phyloP scores from a whole-genome alignment of 192 early-diverging fungal species.

The Mortierella claussenii region DNA sequence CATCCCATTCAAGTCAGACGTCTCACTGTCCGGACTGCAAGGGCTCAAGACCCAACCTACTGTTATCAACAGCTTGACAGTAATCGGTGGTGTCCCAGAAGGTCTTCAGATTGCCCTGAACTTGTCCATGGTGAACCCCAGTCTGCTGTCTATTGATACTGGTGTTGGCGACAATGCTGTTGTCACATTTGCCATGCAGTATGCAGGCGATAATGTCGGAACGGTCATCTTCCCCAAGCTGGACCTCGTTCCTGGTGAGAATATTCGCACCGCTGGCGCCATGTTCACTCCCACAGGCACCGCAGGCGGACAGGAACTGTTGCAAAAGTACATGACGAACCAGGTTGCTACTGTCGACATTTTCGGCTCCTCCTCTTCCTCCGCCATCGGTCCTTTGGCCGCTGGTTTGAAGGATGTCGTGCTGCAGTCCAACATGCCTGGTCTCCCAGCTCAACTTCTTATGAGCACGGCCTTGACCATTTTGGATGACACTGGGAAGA shows the following conservation, averaged over 20 bases:
- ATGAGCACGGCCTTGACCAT: constrained; percentile 55
- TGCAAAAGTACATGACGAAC: constrained; percentile 63
- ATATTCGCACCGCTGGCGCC: constrained; percentile 52
- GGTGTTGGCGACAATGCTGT: constrained; percentile 62
- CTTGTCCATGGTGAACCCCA: constrained; percentile 59
- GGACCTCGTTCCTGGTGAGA: constrained; percentile 58
- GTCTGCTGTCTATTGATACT: constrained; percentile 56
- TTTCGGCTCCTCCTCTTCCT: constrained; percentile 56
- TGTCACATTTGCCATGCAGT: constrained; percentile 59
- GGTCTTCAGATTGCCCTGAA: constrained; percentile 58
- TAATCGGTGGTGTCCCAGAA: constrained; percentile 56
- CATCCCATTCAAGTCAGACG: constrained; percentile 64
- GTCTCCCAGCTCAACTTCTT: constrained; percentile 57
- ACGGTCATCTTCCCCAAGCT: constrained; percentile 56
- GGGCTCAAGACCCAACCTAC: constrained; percentile 63
- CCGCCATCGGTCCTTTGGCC: constrained; percentile 57
- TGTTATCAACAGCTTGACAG: constrained; percentile 63
- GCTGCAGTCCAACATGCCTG: constrained; percentile 60
- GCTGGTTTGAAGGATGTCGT: constrained; percentile 54
- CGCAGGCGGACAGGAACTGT: constrained; percentile 55
- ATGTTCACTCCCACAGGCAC: constrained; percentile 61
- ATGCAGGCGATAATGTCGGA: constrained; percentile 57
- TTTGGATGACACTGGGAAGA: constrained; percentile 51
- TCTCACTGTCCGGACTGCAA: constrained; percentile 63
- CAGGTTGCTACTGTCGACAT: constrained; percentile 54